phyloP scores from a whole-genome alignment of 176 grass and related monocot species.

The maize (Zea mays) region Zm-B73-REFERENCE-NAM-5.0 NC_050097.1:46660001-46660500 shows the following conservation, averaged over 20 bases:
- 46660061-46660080: no score
- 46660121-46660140: no score
- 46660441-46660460: neutral
- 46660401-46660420: neutral
- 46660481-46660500: neutral
- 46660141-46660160: no score
- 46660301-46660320: neutral
- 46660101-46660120: no score
- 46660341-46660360: neutral
- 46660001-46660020: no score
- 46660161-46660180: neutral
- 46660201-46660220: neutral
- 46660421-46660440: neutral
- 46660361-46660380: neutral
- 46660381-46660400: neutral
- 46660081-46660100: no score
- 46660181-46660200: neutral
- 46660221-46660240: neutral
- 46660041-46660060: no score
- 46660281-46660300: no score
- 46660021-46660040: no score
- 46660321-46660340: neutral
- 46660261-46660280: neutral
- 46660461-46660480: neutral
- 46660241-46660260: neutral